Base-by-base conservation (phyloP, 805 yeast species). In the Kluyveromyces lactis region DNA sequence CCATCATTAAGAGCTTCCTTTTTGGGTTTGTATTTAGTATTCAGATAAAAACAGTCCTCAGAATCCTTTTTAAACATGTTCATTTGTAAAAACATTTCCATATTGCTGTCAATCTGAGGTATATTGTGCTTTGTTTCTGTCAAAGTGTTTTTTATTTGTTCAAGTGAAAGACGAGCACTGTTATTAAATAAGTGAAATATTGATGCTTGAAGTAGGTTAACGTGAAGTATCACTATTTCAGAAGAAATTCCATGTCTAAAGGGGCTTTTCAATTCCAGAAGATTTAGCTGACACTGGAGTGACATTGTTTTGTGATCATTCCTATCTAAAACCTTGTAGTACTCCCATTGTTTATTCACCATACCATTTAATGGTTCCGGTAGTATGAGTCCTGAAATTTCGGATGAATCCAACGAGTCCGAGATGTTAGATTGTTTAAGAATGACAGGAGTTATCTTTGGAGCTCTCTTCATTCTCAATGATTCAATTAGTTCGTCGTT, bases 181-280 rank as follows among this genome's bases (percentile, higher is more conserved):
- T 52, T 50, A 40, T 58, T 55, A 38, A 56, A 56, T 26, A 50
- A 38, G 10, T 43, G 38, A 12, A 59, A 38, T 1, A 58, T 50
- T 32, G 51, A 43, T 2, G 58, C 47, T 40, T 59, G 64, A 28
- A 44, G 45, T 17, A 58, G 29, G 1, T 55, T 55, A 12, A 59
- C 33, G 26, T 55, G 55, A 13, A 59, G 42, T 5, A 31, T 29
- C 13, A 59, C 39, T 10, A 12, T 10, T n/a, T 15, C 6, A 16
- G 18, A 13, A 4, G n/a, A 12, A 4, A 13, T 17, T 17, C 37
- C 30, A n/a, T 49, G 21, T 12, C 3, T 36, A 36, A 41, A 55
- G 1, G 48, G 51, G 3, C 60, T 45, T 13, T 41, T 34, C 3
- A 59, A 53, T 28, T 58, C 60, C 38, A 59, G 51, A 35, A 51